Base-by-base conservation (phyloP, 768 basidiomycete species). In the Lentinula edodes region DNA sequence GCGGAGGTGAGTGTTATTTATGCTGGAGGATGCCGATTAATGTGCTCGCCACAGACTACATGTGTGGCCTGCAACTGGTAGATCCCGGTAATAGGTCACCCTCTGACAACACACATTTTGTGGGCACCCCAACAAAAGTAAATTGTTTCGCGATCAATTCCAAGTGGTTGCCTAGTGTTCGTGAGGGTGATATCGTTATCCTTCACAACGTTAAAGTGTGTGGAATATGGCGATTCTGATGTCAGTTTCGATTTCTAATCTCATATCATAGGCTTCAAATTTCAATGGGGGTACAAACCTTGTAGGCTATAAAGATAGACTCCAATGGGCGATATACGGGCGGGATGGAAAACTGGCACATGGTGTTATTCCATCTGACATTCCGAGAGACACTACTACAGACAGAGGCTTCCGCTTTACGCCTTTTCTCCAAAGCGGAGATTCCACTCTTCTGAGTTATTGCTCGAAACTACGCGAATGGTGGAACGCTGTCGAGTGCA, bases 291-390 rank as follows among this genome's bases (percentile, higher is more conserved):
- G 5, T 6, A 1, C 70, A 3, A 71, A 68, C n/a, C 82, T 79
- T 16, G 70, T 74, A 0, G 85, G 83, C 1, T 83, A 81, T 57
- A 46, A 71, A 32, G 75, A 81, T 65, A 77, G 70, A 62, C 68
- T 85, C 57, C 73, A 74, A 36, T 89, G 87, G 87, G 81, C 82
- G 3, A 74, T 84, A 35, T 88, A 80, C 55, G 77, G 80, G 39
- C 73, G 77, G 1, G 65, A 66, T 16, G 70, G 67, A 1, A 75
- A 78, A 23, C 69, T 70, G 53, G 64, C 78, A 35, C 73, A 78
- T 65, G 76, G 78, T 0, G 68, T 74, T 46, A 66, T 70, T 46
- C 58, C 46, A 75, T 71, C n/a, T 43, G 66, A 50, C 45, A 75
- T 71, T 7, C 20, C 55, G 8, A 41, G 15, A 56, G 55, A 54